phyloP scores from a whole-genome alignment of 2,329 filamentous ascomycete species.

The Hypoxylon sp. region DNA sequence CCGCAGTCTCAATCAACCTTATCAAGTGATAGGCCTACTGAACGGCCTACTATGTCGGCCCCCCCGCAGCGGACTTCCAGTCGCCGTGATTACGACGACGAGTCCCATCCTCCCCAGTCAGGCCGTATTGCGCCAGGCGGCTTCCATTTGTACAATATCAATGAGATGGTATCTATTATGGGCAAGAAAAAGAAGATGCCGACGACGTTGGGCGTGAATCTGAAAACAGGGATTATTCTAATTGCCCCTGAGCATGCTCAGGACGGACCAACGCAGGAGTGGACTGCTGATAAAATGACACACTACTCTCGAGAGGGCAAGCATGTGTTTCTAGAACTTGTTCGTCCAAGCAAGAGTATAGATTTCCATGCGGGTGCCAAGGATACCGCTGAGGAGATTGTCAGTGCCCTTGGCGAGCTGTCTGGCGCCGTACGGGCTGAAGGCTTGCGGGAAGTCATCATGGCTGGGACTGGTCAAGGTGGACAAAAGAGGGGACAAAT shows the following conservation, averaged over 20 bases:
- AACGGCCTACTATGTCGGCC: slow-evolving; percentile 46
- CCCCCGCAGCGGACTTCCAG: slow-evolving; percentile 56
- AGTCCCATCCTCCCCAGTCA: slow-evolving; percentile 58
- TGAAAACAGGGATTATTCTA: slow-evolving; percentile 88
- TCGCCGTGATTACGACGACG: slow-evolving; percentile 55
- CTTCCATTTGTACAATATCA: slow-evolving; percentile 96
- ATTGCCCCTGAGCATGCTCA: slow-evolving; percentile 88
- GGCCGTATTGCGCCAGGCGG: slow-evolving; percentile 77
- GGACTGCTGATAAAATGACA: slow-evolving; percentile 95
- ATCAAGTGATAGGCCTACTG: slow-evolving; percentile 47
- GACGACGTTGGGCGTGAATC: slow-evolving; percentile 94
- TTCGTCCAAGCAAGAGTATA: slow-evolving; percentile 91
- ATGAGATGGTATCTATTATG: slow-evolving; percentile 97
- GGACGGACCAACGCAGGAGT: slow-evolving; percentile 90
- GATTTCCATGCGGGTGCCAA: slow-evolving; percentile 98
- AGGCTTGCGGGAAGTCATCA: slow-evolving; percentile 86
- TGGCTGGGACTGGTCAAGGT: slow-evolving; percentile 77
- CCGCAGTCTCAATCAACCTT: slow-evolving; percentile 48
- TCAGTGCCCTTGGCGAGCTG: slow-evolving; percentile 87
- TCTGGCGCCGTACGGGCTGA: slow-evolving; percentile 88
- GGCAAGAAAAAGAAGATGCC: slow-evolving; percentile 99
- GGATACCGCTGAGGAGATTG: slow-evolving; percentile 95
- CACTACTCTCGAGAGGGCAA: slow-evolving; percentile 99
- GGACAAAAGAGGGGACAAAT: slow-evolving; percentile 86
- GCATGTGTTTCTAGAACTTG: slow-evolving; percentile 94